A percentile compares a stretch with the other conserved stretches of the same genome.
These are phyloP conservation scores for Ceraceosorus guamensis DNA, from an alignment of 1,284 basidiomycete species.

Conservation along the genomic window DNA sequence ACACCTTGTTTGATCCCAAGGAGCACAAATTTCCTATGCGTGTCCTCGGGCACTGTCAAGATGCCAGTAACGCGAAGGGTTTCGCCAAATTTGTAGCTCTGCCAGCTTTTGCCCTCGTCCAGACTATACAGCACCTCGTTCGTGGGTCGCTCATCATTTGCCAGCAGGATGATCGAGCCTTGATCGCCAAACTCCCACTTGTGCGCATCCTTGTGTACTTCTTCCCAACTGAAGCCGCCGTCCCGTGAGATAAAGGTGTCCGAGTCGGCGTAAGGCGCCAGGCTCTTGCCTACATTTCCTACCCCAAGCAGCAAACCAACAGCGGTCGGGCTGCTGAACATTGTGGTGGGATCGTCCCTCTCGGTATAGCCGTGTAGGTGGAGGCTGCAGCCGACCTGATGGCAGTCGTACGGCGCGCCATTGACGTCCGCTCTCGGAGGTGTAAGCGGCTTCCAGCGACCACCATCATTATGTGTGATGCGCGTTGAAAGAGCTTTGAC, in stretches of 20 bases:
- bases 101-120: slow-evolving; percentile 80
- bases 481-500: slow-evolving; percentile 71
- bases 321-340: slow-evolving; percentile 83
- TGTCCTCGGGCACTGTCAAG: slow-evolving; percentile 83
- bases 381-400: slow-evolving; percentile 67
- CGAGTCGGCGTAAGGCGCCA: slow-evolving; percentile 73
- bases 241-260: slow-evolving; percentile 96
- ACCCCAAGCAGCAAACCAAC: slow-evolving; percentile 91
- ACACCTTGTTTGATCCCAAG: slow-evolving; percentile 60
- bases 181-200: slow-evolving; percentile 98
- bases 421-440: slow-evolving; percentile 73
- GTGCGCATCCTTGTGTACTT: slow-evolving; percentile 95
- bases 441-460: slow-evolving; percentile 73
- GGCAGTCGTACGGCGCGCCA: slow-evolving; percentile 68
- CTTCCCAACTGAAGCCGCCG: slow-evolving; percentile 95
- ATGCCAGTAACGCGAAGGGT: slow-evolving; percentile 69
- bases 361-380: slow-evolving; percentile 96
- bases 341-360: slow-evolving; percentile 76
- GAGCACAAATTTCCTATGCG: slow-evolving; percentile 80
- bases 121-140: slow-evolving; percentile 81
- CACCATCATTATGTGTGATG: slow-evolving; percentile 97
- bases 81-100: slow-evolving; percentile 76
- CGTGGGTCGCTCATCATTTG: slow-evolving; percentile 87
- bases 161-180: slow-evolving; percentile 83
- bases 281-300: slow-evolving; percentile 83